These are phyloP conservation scores for Gracilaria domingensis DNA, from an alignment of 23 red algal genomes.

Conservation along the genomic window DNA sequence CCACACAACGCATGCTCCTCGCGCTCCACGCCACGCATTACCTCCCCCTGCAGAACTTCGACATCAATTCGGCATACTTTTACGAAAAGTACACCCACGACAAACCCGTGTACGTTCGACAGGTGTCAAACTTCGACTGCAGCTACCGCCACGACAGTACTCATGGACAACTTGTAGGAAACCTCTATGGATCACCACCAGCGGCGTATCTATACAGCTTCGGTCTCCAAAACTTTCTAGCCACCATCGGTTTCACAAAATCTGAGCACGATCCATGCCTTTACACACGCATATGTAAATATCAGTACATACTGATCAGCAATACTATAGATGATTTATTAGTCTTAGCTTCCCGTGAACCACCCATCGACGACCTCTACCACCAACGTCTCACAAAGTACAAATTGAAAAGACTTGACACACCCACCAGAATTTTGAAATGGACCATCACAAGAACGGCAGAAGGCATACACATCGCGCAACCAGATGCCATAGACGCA, in stretches of 20 bases:
- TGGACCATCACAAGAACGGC: no score
- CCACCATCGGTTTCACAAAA: background rate
- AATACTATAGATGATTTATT: no score
- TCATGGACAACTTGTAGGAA: constrained; percentile 1
- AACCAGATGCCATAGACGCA: no score
- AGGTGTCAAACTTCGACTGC: background rate
- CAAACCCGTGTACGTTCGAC: constrained; percentile 8
- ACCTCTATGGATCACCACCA: constrained; percentile 8
- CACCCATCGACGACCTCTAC: no score
- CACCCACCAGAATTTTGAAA: no score
- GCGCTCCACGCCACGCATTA: constrained; percentile 7
- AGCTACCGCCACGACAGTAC: background rate
- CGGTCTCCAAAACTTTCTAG: background rate
- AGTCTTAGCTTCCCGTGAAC: no score
- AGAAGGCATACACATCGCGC: no score
- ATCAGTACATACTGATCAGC: no score
- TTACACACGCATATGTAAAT: no score
- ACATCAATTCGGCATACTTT: constrained; percentile 23
- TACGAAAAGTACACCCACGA: constrained; percentile 18
- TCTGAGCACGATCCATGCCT: no score
- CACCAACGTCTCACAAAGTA: no score
- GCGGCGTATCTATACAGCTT: constrained; percentile 5
- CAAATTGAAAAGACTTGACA: no score
- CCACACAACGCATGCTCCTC: constrained; percentile 8
- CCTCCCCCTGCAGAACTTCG: background rate